Conservation (phyloP, 139 green algal genomes). For the Volvox reticuliferus region DNA sequence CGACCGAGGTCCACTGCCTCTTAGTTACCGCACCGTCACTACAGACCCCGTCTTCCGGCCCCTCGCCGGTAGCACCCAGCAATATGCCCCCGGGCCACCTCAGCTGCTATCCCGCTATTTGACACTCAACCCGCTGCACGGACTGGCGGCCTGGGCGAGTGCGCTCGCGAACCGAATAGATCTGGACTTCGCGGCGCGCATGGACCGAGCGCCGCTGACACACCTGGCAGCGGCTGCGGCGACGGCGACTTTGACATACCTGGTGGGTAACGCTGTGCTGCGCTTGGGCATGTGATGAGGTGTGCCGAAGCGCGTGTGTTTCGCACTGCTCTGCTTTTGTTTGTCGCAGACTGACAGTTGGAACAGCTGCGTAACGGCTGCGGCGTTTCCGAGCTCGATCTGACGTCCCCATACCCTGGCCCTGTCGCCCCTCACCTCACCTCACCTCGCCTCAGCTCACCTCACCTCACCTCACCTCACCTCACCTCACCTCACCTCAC, state of each 20-base stretch:
- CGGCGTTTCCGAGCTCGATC: too few relatives aligned
- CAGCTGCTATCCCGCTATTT: slow-evolving; percentile 25
- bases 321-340: too few relatives aligned
- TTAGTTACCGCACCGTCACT: slow-evolving; percentile 8
- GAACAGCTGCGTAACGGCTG: too few relatives aligned
- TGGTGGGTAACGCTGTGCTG: neutral
- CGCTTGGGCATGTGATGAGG: too few relatives aligned
- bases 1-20: neutral
- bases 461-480: too few relatives aligned
- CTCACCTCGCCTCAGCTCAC: too few relatives aligned
- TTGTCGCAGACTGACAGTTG: too few relatives aligned
- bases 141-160: neutral
- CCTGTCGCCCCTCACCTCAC: too few relatives aligned
- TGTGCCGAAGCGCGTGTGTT: too few relatives aligned
- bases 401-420: neutral
- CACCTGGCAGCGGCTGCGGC: slow-evolving; percentile 7
- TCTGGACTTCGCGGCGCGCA: neutral
- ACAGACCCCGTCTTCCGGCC: slow-evolving; percentile 11
- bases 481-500: too few relatives aligned
- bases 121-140: slow-evolving; percentile 29
- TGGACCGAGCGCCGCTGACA: slow-evolving; percentile 9
- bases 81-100: slow-evolving; percentile 29
- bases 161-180: neutral
- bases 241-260: neutral
- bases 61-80: neutral